Conservation (phyloP, 164 flowering plant species). For the Vitis labrusca region DNA sequence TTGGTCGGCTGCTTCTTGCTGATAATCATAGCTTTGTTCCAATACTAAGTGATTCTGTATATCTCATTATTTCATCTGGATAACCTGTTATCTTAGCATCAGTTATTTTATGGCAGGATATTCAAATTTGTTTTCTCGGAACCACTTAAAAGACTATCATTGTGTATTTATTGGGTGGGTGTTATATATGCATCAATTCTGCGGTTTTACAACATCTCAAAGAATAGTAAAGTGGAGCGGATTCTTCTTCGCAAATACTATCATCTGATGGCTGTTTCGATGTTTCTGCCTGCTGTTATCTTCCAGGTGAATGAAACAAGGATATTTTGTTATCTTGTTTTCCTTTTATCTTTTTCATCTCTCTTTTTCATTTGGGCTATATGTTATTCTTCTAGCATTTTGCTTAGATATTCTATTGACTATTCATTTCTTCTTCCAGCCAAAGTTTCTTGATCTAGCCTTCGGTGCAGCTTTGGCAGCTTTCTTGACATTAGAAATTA, state of each 20-base stretch:
- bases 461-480: slow-evolving; percentile 96
- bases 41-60: background rate
- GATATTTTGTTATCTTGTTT: background rate
- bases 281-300: slow-evolving; percentile 91
- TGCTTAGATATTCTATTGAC: no score
- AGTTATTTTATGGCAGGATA: slow-evolving; percentile 51
- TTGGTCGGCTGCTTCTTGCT: background rate
- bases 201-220: slow-evolving; percentile 81
- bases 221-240: slow-evolving; percentile 82
- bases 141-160: slow-evolving; percentile 64
- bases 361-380: background rate
- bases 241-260: slow-evolving; percentile 95
- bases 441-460: slow-evolving; percentile 82
- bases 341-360: background rate
- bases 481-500: slow-evolving; percentile 79
- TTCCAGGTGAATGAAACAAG: slow-evolving; percentile 57
- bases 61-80: background rate
- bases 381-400: slow-evolving; percentile 2
- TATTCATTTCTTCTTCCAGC: slow-evolving; percentile 42
- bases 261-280: slow-evolving; percentile 89
- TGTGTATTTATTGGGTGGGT: slow-evolving; percentile 77
- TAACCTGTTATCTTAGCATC: background rate
- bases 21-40: background rate
- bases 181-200: slow-evolving; percentile 67
- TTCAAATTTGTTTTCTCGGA: slow-evolving; percentile 69